These are phyloP conservation scores for Isatis tinctoria DNA, from an alignment of 345 rosid species.

Conservation along the genomic window DNA sequence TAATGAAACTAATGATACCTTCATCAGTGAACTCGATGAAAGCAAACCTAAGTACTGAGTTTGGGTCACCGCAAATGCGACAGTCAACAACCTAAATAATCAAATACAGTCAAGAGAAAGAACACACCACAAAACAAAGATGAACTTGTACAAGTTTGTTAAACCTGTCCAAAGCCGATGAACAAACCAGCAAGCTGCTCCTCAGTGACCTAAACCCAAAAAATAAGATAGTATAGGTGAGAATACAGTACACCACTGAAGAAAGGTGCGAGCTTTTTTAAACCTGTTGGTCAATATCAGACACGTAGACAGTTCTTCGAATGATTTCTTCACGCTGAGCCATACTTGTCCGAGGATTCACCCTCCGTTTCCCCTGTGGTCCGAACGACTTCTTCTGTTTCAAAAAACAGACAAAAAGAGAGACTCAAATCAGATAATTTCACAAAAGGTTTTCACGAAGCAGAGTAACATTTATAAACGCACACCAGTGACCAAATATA, in stretches of 20 bases:
- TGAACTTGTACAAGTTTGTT: neutral
- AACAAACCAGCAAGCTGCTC: conserved; percentile 94
- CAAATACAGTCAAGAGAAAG: neutral
- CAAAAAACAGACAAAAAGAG: neutral
- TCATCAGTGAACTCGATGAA: conserved; percentile 91
- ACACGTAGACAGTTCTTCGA: conserved; percentile 80
- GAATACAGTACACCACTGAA: neutral
- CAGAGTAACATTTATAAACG: neutral
- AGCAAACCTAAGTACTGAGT: conserved; percentile 94
- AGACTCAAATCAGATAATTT: neutral
- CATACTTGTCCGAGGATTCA: conserved; percentile 72
- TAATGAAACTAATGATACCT: conserved; percentile 40
- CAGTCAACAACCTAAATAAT: conserved; percentile 70
- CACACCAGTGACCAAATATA: neutral
- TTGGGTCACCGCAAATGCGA: conserved; percentile 95
- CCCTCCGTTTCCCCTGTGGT: conserved; percentile 58
- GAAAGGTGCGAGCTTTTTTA: neutral
- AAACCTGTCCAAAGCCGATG: conserved; percentile 77
- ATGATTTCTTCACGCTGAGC: conserved; percentile 88
- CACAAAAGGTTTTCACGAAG: neutral
- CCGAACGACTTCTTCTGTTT: conserved; percentile 56
- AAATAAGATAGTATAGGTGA: neutral
- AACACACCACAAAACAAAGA: neutral
- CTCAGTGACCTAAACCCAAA: conserved; percentile 68
- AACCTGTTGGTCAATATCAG: conserved; percentile 95